phyloP scores from a whole-genome alignment of 148 eudicot species.

The Pouteria glomerata region DNA sequence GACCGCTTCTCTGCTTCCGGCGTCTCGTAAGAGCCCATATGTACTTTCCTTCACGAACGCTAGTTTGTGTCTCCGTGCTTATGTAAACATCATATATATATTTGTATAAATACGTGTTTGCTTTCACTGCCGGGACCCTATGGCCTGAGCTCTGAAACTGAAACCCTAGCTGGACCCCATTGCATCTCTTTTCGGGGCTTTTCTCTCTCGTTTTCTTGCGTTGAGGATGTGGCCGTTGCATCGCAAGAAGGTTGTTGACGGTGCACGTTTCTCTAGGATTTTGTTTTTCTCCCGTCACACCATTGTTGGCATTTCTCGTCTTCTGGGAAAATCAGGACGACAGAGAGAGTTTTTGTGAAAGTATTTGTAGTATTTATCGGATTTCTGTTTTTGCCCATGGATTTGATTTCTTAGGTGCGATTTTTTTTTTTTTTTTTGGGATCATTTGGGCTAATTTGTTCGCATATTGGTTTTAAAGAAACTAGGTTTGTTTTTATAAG shows the following conservation, averaged over 20 bases:
- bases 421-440: background rate
- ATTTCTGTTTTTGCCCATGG: background rate
- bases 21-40: background rate
- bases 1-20: background rate
- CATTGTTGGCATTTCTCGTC: background rate
- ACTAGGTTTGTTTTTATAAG: background rate
- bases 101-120: background rate
- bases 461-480: background rate
- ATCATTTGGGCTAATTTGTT: background rate
- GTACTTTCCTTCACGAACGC: background rate
- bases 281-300: background rate
- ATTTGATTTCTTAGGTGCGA: background rate
- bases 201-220: background rate
- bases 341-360: background rate
- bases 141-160: constrained; percentile 2
- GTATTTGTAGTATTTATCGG: background rate
- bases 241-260: background rate
- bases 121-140: background rate
- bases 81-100: too few relatives aligned
- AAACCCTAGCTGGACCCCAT: constrained; percentile 11
- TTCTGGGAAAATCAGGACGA: background rate
- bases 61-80: background rate
- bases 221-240: constrained; percentile 5
- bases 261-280: background rate
- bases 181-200: background rate